These are phyloP conservation scores for Euptelea pleiosperma DNA, from an alignment of 164 flowering plant species.

Conservation along the genomic window DNA sequence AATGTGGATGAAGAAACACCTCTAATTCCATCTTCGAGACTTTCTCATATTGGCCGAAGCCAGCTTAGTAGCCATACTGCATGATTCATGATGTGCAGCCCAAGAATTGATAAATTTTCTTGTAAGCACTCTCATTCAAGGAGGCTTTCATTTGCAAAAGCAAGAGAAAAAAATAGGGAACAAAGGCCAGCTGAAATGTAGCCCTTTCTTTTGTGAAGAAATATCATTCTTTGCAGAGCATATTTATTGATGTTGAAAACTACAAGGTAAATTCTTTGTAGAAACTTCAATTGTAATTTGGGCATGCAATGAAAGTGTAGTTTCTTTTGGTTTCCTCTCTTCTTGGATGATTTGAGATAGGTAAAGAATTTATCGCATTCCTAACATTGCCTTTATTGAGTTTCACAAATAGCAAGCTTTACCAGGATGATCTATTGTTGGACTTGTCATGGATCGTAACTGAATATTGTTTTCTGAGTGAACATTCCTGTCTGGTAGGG, in stretches of 20 bases:
- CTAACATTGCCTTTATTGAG: too few species aligned
- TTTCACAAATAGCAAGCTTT: too few species aligned
- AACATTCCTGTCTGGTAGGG: too few species aligned
- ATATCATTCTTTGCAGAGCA: slow-evolving; percentile 12
- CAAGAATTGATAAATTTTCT: slow-evolving; percentile 1
- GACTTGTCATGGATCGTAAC: too few species aligned
- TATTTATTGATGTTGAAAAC: neutral
- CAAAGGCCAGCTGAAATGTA: neutral
- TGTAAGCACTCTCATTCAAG: neutral
- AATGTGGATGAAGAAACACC: slow-evolving; percentile 77
- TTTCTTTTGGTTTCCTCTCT: neutral
- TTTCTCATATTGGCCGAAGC: slow-evolving; percentile 74
- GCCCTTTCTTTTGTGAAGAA: slow-evolving; percentile 12
- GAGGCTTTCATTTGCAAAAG: slow-evolving; percentile 2
- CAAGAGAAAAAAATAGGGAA: neutral
- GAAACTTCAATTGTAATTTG: slow-evolving; percentile 4
- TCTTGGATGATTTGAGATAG: neutral
- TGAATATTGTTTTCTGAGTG: too few species aligned
- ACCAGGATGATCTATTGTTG: too few species aligned
- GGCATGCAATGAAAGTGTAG: slow-evolving; percentile 7
- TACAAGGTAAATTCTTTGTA: slow-evolving; percentile 14
- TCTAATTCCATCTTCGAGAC: slow-evolving; percentile 56
- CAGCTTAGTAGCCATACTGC: slow-evolving; percentile 47
- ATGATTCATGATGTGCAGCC: slow-evolving; percentile 14
- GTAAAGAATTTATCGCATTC: too few species aligned